Evolutionary conservation across 208 protist species (phyloP), one percentile per base, ranked within the genome.

Genomic region (Tetramitus jugosus): DNA sequence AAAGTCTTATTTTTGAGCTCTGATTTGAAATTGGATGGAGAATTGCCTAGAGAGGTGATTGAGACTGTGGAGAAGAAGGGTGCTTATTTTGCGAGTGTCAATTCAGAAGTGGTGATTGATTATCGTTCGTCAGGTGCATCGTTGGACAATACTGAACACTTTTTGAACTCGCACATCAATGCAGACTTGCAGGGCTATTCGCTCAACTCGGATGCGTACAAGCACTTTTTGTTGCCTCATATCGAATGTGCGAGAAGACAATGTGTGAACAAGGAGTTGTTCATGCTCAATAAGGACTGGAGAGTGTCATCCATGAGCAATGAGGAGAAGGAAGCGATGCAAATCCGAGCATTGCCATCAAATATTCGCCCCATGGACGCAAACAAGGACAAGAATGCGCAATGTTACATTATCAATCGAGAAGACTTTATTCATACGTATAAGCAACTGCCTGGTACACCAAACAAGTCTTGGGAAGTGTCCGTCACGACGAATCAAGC

Each of bases 341-440:
- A 56, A 3, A 39, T 39, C 53, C 40, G 37, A n/a, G 39, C 46
- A 39, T 33, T 39, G 20, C 31, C 67, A 35, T n/a, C 8, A 23
- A 23, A 20, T 26, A n/a, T 39, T 20, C 17, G 10, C 1, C 10
- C n/a, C 20, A n/a, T 3, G 0, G 14, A 52, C 3, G 7, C 42
- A 14, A 13, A 35, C 20, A 39, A 0, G 6, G 42, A 74, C 2
- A 74, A 43, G 3, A 62, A 62, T 10, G 17, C 8, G 35, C 29
- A 17, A 40, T 74, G 67, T 37, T 53, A 74, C 26, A 53, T 74
- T 10, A 53, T 37, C 0, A 53, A 31, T 29, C 29, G 67, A 53
- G 67, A 74, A 17, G 67, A 74, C 53, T 53, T 74, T 46, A n/a
- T 74, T 56, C 26, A 29, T 53, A 29, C n/a, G 33, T 3, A 3